A percentile compares a stretch with the other conserved stretches of the same genome.
Evolutionary conservation across 208 protist species (phyloP).

Genomic region (Trypanosoma avium): DNA sequence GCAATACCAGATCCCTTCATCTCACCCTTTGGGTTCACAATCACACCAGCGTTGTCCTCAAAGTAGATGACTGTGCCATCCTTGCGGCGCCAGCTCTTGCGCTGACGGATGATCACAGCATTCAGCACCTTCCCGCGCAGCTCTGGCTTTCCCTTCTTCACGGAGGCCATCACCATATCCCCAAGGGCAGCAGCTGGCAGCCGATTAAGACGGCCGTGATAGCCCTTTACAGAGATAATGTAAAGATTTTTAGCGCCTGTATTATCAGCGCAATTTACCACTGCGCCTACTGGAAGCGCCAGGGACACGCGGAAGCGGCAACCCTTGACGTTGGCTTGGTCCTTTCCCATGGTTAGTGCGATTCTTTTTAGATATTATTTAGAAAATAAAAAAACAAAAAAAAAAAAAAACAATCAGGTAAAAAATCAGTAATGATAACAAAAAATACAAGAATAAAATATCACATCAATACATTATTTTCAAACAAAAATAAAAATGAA

Average conservation of each 20-base stretch:
- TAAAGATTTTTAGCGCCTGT: slow-evolving; percentile 99
- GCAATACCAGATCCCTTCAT: slow-evolving; percentile 99
- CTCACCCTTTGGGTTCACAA: slow-evolving; percentile 99
- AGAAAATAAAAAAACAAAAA: slow-evolving; percentile 8
- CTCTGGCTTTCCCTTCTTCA: slow-evolving; percentile 99
- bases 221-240: slow-evolving; percentile 98
- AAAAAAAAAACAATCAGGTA: slow-evolving; percentile 23
- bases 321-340: slow-evolving; percentile 89
- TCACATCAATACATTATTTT: slow-evolving; percentile 8
- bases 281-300: slow-evolving; percentile 98
- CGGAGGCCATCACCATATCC: slow-evolving; percentile 99
- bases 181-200: slow-evolving; percentile 97
- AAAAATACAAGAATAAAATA: slow-evolving; percentile 10
- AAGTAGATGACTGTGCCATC: slow-evolving; percentile 99
- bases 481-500: neutral
- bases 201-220: slow-evolving; percentile 98
- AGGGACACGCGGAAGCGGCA: slow-evolving; percentile 99
- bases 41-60: slow-evolving; percentile 99
- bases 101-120: slow-evolving; percentile 98
- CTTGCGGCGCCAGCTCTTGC: slow-evolving; percentile 98
- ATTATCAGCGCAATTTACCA: slow-evolving; percentile 99
- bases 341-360: slow-evolving; percentile 81
- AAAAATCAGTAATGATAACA: slow-evolving; percentile 14
- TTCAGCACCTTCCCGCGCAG: slow-evolving; percentile 99
- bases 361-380: slow-evolving; percentile 29